phyloP scores from a whole-genome alignment of 1,284 basidiomycete genomes.

The Moesziomyces aphidis region DNA sequence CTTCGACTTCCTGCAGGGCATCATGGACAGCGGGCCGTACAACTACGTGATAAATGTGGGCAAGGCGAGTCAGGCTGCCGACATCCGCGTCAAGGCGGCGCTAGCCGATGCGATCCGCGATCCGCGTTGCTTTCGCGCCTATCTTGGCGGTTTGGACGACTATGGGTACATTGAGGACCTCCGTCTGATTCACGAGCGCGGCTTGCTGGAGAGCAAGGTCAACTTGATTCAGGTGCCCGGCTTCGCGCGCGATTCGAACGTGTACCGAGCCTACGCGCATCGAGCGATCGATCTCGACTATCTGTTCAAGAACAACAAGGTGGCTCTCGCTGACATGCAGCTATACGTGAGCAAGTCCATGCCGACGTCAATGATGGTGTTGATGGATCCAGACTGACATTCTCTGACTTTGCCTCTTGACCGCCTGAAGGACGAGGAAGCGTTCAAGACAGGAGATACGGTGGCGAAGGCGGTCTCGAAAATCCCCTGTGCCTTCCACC shows the following conservation, averaged over 20 bases:
- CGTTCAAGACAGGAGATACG: not conserved
- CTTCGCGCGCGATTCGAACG: slow-evolving; percentile 20
- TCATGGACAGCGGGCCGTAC: slow-evolving; percentile 21
- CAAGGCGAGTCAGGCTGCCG: slow-evolving; percentile 31
- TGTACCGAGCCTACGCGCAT: slow-evolving; percentile 23
- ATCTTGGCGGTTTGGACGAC: slow-evolving; percentile 46
- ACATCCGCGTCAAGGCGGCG: slow-evolving; percentile 37
- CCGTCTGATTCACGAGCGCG: slow-evolving; percentile 12
- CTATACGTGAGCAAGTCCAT: slow-evolving; percentile 17
- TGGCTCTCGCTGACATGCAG: not conserved
- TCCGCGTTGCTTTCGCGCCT: slow-evolving; percentile 30
- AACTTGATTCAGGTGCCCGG: slow-evolving; percentile 41
- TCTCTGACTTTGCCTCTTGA: too few relatives aligned
- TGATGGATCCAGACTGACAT: not conserved
- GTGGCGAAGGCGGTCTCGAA: not conserved
- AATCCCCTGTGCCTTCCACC: slow-evolving; percentile 31
- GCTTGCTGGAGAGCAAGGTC: slow-evolving; percentile 29
- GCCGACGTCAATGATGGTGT: not conserved
- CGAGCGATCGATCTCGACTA: slow-evolving; percentile 40
- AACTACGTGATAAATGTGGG: slow-evolving; percentile 43
- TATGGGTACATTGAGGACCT: slow-evolving; percentile 41
- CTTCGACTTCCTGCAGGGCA: slow-evolving; percentile 29
- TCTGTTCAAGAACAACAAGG: slow-evolving; percentile 20
- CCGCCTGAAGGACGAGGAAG: slow-evolving; percentile 8
- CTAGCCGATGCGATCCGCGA: slow-evolving; percentile 39